Conservation (phyloP, 2,329 filamentous ascomycete genomes). For the Monosporascus sp. region DNA sequence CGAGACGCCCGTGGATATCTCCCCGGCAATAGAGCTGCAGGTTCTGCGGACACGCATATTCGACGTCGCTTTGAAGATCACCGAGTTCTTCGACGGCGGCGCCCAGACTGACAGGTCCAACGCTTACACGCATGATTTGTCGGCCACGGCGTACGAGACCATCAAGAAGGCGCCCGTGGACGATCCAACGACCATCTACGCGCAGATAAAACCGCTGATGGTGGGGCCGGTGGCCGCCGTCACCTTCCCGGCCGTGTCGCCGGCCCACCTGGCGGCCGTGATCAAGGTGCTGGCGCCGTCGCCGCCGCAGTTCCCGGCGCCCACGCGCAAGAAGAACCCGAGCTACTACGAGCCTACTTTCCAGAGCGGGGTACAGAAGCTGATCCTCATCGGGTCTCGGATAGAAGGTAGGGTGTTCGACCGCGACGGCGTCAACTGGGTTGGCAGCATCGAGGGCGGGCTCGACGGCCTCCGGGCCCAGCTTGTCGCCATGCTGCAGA, state of each 20-base stretch:
- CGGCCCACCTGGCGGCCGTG: constrained; percentile 75
- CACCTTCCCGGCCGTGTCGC: constrained; percentile 76
- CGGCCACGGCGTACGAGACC: constrained; percentile 44
- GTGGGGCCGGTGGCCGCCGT: constrained; percentile 76
- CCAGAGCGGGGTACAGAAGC: constrained; percentile 78
- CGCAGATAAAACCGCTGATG: constrained; percentile 67
- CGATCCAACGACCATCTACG: constrained; percentile 37
- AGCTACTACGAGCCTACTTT: constrained; percentile 75
- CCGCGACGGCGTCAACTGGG: constrained; percentile 57
- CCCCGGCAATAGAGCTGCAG: constrained; percentile 66
- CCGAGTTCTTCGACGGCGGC: constrained; percentile 70
- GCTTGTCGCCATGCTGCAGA: constrained; percentile 75
- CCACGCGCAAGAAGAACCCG: constrained; percentile 68
- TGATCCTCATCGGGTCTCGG: constrained; percentile 79
- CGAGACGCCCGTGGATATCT: constrained; percentile 41
- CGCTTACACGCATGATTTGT: constrained; percentile 48
- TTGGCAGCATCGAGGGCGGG: constrained; percentile 73
- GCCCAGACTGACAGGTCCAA: constrained; percentile 30
- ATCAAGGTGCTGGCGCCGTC: constrained; percentile 72
- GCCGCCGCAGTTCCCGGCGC: constrained; percentile 68
- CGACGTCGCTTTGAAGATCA: constrained; percentile 73
- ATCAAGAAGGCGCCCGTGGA: constrained; percentile 30
- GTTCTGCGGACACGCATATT: constrained; percentile 89
- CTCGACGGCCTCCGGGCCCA: constrained; percentile 75
- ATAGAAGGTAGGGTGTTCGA: constrained; percentile 85